Evolutionary conservation across 345 rosid genomes (phyloP).

Genomic region (Salix udensis): DNA sequence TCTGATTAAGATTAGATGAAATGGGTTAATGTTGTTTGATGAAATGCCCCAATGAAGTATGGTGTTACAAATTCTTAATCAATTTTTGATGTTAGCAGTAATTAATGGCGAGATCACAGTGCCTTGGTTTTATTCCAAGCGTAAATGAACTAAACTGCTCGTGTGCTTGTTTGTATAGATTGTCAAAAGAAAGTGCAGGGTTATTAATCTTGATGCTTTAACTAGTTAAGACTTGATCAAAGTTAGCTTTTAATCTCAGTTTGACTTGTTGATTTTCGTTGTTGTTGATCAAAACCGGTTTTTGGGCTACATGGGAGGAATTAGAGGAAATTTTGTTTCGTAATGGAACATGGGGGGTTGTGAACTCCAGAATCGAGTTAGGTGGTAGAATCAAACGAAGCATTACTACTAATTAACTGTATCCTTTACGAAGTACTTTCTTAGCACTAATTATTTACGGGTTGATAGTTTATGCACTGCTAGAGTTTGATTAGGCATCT

Average conservation of each 20-base stretch:
- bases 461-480: neutral
- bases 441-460: neutral
- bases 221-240: neutral
- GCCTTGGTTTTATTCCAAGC: neutral
- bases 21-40: conserved; percentile 2
- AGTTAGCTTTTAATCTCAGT: neutral
- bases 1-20: neutral
- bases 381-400: neutral
- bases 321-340: neutral
- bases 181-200: too few relatives aligned
- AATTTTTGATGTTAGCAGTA: neutral
- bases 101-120: neutral
- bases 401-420: neutral
- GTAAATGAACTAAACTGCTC: neutral
- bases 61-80: neutral
- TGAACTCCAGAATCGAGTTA: neutral
- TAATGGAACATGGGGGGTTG: neutral
- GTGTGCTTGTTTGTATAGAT: neutral
- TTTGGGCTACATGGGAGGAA: neutral
- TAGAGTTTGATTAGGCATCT: neutral
- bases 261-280: neutral
- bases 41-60: conserved; percentile 7
- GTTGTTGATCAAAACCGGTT: neutral
- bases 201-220: neutral
- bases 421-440: neutral